Conservation (phyloP, 768 basidiomycete genomes). For the Clavaria fumosa region DNA sequence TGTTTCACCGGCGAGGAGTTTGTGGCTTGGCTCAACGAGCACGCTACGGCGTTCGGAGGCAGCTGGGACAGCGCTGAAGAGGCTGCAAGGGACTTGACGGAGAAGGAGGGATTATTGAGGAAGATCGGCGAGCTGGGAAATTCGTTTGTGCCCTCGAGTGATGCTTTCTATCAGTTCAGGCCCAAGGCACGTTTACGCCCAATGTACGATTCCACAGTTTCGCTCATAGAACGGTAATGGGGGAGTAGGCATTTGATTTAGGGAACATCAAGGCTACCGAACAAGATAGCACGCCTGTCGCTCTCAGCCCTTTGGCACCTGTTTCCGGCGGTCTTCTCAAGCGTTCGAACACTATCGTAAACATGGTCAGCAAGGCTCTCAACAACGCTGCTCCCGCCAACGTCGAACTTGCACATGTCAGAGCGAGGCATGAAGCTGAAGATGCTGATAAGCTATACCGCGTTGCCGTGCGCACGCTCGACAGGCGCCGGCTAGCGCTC, state of each 20-base stretch:
- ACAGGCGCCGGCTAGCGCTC: conserved; percentile 68
- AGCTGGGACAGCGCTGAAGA: conserved; percentile 69
- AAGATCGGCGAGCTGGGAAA: conserved; percentile 76
- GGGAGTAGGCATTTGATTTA: conserved; percentile 52
- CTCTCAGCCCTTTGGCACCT: conserved; percentile 9
- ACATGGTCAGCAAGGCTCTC: conserved; percentile 58
- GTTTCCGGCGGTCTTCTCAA: conserved; percentile 41
- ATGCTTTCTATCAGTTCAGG: conserved; percentile 75
- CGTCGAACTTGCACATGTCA: conserved; percentile 60
- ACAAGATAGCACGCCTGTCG: conserved; percentile 13
- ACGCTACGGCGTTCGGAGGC: conserved; percentile 65
- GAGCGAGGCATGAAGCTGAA: conserved; percentile 63
- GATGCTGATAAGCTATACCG: conserved; percentile 71
- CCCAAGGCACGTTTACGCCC: conserved; percentile 63
- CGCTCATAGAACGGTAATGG: too few species aligned
- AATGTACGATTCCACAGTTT: too few species aligned
- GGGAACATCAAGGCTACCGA: conserved; percentile 21
- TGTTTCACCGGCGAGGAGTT: conserved; percentile 87
- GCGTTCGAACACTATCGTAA: conserved; percentile 53
- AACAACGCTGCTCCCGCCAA: conserved; percentile 40
- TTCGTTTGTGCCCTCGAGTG: conserved; percentile 59
- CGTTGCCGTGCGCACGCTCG: conserved; percentile 64
- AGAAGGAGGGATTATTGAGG: conserved; percentile 46
- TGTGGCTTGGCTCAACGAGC: conserved; percentile 65
- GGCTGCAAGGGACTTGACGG: conserved; percentile 45